These are phyloP conservation scores for Moniliophthora roreri DNA, from an alignment of 1,284 basidiomycete genomes.

Conservation along the genomic window DNA sequence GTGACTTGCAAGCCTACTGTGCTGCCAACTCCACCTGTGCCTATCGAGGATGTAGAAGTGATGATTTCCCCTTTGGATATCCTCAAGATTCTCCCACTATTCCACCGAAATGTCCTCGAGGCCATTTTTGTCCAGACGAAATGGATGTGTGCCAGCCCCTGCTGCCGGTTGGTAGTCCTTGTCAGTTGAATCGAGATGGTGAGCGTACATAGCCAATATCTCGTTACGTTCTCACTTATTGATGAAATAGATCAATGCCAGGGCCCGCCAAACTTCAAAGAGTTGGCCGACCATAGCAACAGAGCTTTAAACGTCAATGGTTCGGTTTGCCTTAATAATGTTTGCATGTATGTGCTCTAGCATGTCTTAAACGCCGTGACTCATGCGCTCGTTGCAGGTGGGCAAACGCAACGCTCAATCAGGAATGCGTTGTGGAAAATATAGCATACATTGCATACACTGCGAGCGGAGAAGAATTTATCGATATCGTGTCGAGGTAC, in stretches of 20 bases:
- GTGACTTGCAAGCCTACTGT: slow-evolving; percentile 72
- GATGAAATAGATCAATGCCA: slow-evolving; percentile 68
- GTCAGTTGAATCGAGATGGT: slow-evolving; percentile 90
- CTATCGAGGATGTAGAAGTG: slow-evolving; percentile 68
- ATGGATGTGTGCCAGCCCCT: slow-evolving; percentile 67
- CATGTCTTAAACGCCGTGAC: slow-evolving; percentile 2
- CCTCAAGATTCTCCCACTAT: slow-evolving; percentile 35
- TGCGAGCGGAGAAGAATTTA: slow-evolving; percentile 51
- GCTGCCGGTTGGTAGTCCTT: slow-evolving; percentile 62
- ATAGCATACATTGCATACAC: slow-evolving; percentile 74
- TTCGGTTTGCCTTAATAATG: slow-evolving; percentile 77
- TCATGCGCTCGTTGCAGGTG: slow-evolving; percentile 44
- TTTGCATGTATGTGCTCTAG: slow-evolving; percentile 67
- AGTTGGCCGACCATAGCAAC: slow-evolving; percentile 57
- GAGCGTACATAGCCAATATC: slow-evolving; percentile 19
- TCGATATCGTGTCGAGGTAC: slow-evolving; percentile 78
- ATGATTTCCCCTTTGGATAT: slow-evolving; percentile 78
- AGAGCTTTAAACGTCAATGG: slow-evolving; percentile 78
- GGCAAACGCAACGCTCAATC: slow-evolving; percentile 69
- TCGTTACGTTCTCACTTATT: not conserved
- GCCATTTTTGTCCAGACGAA: slow-evolving; percentile 85
- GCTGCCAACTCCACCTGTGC: slow-evolving; percentile 55
- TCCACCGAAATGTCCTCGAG: slow-evolving; percentile 61
- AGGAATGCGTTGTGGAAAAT: slow-evolving; percentile 74
- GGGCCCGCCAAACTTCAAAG: slow-evolving; percentile 59